Base-by-base conservation (phyloP, 192 early-diverging fungal genomes). In the Chytriomyces confervae region DNA sequence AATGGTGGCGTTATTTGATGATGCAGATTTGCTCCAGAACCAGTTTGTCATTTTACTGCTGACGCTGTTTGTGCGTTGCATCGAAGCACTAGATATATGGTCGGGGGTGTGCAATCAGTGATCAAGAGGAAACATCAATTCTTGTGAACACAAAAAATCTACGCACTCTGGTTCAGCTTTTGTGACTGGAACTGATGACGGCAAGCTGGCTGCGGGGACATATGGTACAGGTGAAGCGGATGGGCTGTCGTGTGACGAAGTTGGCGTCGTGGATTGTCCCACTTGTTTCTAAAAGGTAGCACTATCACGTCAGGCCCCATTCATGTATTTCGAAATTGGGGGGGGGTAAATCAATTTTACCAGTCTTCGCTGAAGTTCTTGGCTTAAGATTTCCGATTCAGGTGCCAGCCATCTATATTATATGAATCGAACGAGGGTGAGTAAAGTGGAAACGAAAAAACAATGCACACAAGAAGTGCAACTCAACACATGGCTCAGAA, bases 401-500 rank as follows among this genome's bases (percentile, higher is more conserved):
- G 81, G 84, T 57, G 77, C 72, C 2, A 89, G 71, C 80, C 82
- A 84, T 47, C 68, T n/a, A 18, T n/a, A n/a, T 66, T 66, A 18
- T 66, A 23, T 24, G 18, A 36, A 27, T 23, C 27, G 20, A 23
- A 65, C 1, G 1, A 5, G 63, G 67, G 67, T 89, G 82, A 10
- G 61, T 63, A 20, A 57, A 5, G 1, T 20, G 20, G 53, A 13
- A 57, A n/a, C 44, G 10, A 47, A 43, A 43, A 44, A 44, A 6
- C 18, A 16, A 23, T 43, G 44, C 0, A 5, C 18, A 68, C 16
- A 20, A 57, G 53, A 13, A 13, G 13, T 2, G 13, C 3, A 5
- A 57, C 20, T 47, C 64, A 82, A 91, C 69, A 76, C 75, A 67
- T 97, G 95, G 7, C 84, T 78, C 87, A 93, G 94, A 29, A 89